phyloP scores from a whole-genome alignment of 1,284 basidiomycete genomes.

The Lentinula novae-zelandiae region DNA sequence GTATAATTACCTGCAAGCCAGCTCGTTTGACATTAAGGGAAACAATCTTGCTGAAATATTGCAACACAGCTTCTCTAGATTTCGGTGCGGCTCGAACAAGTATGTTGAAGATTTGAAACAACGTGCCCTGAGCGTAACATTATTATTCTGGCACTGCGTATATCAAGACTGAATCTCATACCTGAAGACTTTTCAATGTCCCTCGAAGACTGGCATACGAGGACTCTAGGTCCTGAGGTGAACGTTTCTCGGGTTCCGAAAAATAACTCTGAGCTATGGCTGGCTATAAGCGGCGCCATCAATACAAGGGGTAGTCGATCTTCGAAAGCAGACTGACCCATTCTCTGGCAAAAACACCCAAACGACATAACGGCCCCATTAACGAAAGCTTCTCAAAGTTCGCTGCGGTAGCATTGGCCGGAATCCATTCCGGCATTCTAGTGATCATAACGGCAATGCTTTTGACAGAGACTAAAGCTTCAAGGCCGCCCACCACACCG shows the following conservation, averaged over 20 bases:
- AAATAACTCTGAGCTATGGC: conserved; percentile 78
- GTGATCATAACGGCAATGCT: conserved; percentile 79
- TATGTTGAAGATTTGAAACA: conserved; percentile 89
- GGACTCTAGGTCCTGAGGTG: conserved; percentile 75
- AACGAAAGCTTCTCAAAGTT: conserved; percentile 64
- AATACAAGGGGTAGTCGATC: not conserved
- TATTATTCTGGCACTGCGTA: not conserved
- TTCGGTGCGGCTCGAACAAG: conserved; percentile 82
- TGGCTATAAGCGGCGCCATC: conserved; percentile 48
- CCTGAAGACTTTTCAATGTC: conserved; percentile 81
- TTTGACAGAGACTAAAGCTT: conserved; percentile 80
- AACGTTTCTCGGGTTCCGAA: conserved; percentile 76
- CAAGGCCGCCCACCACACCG: conserved; percentile 79
- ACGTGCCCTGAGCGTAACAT: conserved; percentile 46
- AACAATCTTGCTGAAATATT: conserved; percentile 78
- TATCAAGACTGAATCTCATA: conserved; percentile 23
- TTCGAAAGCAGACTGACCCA: conserved; percentile 57
- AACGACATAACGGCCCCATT: conserved; percentile 77
- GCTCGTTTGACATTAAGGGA: conserved; percentile 79
- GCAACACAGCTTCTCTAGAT: conserved; percentile 81
- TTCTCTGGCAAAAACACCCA: conserved; percentile 83
- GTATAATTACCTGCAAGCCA: conserved; percentile 71
- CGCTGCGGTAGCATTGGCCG: conserved; percentile 50
- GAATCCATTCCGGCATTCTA: conserved; percentile 70
- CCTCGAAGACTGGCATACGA: conserved; percentile 80